Conservation (phyloP, 2,329 filamentous ascomycete genomes). For the Gaeumannomyces sp. region DNA sequence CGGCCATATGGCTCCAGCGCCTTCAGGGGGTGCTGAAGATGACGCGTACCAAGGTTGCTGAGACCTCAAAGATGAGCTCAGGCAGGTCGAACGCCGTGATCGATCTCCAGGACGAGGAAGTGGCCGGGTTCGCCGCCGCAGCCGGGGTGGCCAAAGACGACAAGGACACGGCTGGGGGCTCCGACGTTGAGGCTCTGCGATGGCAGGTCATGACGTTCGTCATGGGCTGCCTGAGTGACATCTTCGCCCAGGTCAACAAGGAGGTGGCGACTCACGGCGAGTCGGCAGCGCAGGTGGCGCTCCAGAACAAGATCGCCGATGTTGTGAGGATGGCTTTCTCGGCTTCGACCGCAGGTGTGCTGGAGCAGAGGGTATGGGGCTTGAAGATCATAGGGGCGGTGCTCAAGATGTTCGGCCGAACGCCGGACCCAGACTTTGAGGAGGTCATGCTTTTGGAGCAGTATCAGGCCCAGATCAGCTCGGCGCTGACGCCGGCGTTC, state of each 20-base stretch:
- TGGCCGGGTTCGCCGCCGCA: conserved; percentile 86
- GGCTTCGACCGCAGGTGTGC: conserved; percentile 86
- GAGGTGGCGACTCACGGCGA: conserved; percentile 73
- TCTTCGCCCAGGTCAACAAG: conserved; percentile 72
- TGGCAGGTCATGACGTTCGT: conserved; percentile 97
- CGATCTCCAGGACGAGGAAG: conserved; percentile 94
- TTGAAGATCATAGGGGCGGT: conserved; percentile 91
- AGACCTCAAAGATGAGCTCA: conserved; percentile 38
- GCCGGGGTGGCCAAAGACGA: conserved; percentile 54
- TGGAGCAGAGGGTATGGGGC: conserved; percentile 84
- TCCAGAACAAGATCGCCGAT: conserved; percentile 82
- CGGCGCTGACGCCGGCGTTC: conserved; percentile 91
- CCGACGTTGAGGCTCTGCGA: conserved; percentile 79
- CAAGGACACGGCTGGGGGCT: conserved; percentile 37
- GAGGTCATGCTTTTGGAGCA: conserved; percentile 95
- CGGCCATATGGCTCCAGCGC: conserved; percentile 77
- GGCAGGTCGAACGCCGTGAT: conserved; percentile 42
- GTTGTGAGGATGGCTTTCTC: conserved; percentile 97
- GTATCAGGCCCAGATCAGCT: conserved; percentile 97
- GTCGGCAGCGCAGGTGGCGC: conserved; percentile 66
- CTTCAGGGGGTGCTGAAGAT: conserved; percentile 87
- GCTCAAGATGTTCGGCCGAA: conserved; percentile 92
- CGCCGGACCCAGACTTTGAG: conserved; percentile 93
- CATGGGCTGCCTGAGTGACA: conserved; percentile 79
- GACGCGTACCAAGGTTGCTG: conserved; percentile 63